Conservation (phyloP, 495 filamentous ascomycete genomes). For the Aspergillus affinis region DNA sequence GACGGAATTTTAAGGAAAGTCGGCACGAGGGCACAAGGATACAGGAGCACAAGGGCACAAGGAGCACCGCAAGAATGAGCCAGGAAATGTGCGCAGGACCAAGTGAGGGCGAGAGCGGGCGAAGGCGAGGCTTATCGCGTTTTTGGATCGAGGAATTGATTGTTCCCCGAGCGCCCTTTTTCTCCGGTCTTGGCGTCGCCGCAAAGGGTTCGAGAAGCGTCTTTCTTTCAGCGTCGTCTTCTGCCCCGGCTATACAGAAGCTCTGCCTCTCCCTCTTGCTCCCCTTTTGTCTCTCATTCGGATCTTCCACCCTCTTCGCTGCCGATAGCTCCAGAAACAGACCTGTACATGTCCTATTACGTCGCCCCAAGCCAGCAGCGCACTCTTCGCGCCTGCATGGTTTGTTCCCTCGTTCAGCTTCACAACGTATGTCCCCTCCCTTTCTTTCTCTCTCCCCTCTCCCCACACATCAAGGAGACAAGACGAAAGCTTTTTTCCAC, state of each 20-base stretch:
- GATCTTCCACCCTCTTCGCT: conserved; percentile 8
- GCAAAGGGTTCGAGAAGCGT: conserved; percentile 23
- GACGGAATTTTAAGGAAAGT: conserved; percentile 19
- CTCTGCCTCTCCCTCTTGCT: background rate
- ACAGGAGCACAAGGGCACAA: conserved; percentile 2
- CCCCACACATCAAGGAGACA: background rate
- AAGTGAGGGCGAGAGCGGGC: background rate
- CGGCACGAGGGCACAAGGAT: conserved; percentile 34
- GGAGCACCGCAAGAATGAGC: conserved; percentile 9
- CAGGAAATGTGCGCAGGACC: background rate
- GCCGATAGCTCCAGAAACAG: background rate
- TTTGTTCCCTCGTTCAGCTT: conserved; percentile 88
- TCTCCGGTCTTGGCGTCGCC: conserved; percentile 25
- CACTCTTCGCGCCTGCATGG: conserved; percentile 94
- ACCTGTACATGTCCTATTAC: conserved; percentile 46
- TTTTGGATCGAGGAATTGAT: background rate
- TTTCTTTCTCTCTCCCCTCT: background rate
- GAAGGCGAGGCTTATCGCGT: conserved; percentile 5
- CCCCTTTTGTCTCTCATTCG: background rate
- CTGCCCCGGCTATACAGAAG: background rate
- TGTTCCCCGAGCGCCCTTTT: conserved; percentile 8
- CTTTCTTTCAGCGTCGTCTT: background rate
- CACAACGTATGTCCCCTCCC: conserved; percentile 55
- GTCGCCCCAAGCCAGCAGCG: conserved; percentile 68
- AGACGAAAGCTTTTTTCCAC: conserved; percentile 5